Evolutionary conservation across 306 rosid species (phyloP), one percentile per base, ranked within the genome.

Genomic region (Vicia sativa): DNA sequence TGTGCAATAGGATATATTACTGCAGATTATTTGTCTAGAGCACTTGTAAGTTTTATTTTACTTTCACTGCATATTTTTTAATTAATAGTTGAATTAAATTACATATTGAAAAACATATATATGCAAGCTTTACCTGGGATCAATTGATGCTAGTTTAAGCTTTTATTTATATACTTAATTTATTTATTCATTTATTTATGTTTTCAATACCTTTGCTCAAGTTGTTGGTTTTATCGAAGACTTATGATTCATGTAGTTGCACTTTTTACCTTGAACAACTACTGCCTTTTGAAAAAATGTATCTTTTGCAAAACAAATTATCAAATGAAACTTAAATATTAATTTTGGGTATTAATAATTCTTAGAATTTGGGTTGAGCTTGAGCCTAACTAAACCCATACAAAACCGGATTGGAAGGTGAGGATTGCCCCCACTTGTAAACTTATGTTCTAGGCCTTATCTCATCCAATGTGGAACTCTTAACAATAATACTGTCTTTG

Each of bases 1-100:
- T 92, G 96, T 75, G 96, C 98, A 55, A 60, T 90, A 77, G 96
- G 98, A 86, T 92, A 80, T 78, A 72, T 92, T 60, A 70, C 91
- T 67, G 96, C 98, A 71, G 92, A 88, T 53, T 86, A 89, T 77
- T 67, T 86, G 77, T 84, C 88, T 6, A 83, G 83, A 88, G 54
- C 73, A 49, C 86, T 86, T 18, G 98, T 92, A 84, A 90, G 96
- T 85, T 68, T 25, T 58, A 2, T 21, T 39, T 64, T 62, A 55
- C 63, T 63, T 39, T 64, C 57, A 55, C 63, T 63, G 23, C 41
- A 11, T 70, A 28, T 31, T 73, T 15, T 77, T 11, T n/a, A 29
- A 12, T 55, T 46, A 41, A 49, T 63, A 62, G 38, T 48, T 57
- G 61, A 21, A 64, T 73, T 58, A 35, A 37, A 54, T 52, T 6